Evolutionary conservation across 1,284 basidiomycete genomes (phyloP).

Genomic region (Rhodofomes roseus): DNA sequence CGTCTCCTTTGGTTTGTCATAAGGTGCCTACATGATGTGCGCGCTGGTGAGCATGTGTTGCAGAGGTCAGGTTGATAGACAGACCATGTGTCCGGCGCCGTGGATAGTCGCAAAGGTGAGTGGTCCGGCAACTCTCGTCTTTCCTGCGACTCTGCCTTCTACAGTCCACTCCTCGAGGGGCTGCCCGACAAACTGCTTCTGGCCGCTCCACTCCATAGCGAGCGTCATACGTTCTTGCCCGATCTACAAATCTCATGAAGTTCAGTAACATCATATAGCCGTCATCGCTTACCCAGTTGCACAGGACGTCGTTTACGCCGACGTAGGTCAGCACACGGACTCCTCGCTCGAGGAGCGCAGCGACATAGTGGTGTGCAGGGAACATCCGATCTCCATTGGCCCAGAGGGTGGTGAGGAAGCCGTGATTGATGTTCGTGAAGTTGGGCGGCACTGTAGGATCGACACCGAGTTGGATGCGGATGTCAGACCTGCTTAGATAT

Average conservation of each 20-base stretch:
- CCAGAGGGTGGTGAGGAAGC: not conserved
- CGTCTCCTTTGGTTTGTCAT: conserved; percentile 56
- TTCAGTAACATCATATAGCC: not conserved
- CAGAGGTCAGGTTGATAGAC: conserved; percentile 12
- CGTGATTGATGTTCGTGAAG: too few species aligned
- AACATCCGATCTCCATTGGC: too few species aligned
- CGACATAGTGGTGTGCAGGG: conserved; percentile 45
- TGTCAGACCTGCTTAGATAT: too few species aligned
- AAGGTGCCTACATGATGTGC: conserved; percentile 42
- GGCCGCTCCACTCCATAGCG: conserved; percentile 58
- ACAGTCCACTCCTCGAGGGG: conserved; percentile 52
- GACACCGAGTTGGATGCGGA: too few species aligned
- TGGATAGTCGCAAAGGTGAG: conserved; percentile 61
- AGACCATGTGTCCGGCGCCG: conserved; percentile 65
- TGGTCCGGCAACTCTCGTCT: conserved; percentile 51
- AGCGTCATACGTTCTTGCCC: conserved; percentile 63
- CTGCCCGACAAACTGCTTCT: conserved; percentile 44
- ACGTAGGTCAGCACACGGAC: conserved; percentile 73
- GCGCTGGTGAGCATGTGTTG: not conserved
- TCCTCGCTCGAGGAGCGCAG: conserved; percentile 70
- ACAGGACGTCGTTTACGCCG: conserved; percentile 70
- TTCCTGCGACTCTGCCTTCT: conserved; percentile 49
- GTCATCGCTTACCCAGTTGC: conserved; percentile 53
- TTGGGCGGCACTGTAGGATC: too few species aligned
- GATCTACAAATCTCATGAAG: conserved; percentile 6